These are phyloP conservation scores for Sparassis latifolia DNA, from an alignment of 1,284 basidiomycete genomes.

Conservation along the genomic window DNA sequence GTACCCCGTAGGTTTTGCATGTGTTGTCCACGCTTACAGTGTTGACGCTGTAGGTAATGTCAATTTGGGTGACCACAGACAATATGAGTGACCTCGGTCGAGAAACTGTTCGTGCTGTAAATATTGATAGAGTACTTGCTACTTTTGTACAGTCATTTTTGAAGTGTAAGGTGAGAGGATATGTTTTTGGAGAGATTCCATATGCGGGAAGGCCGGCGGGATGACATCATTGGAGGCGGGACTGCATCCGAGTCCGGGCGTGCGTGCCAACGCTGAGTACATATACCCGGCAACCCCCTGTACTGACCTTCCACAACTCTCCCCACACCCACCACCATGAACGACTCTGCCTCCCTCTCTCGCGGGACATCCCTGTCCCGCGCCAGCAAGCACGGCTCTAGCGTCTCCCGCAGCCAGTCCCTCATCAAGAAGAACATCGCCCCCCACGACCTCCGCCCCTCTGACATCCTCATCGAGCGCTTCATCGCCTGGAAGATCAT, in stretches of 20 bases:
- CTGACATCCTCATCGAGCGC: constrained; percentile 95
- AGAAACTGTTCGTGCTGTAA: too few species aligned
- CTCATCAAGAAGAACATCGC: constrained; percentile 90
- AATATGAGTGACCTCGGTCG: too few species aligned
- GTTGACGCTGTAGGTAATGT: too few species aligned
- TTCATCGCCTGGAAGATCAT: constrained; percentile 93
- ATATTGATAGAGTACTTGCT: too few species aligned
- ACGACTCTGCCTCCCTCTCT: constrained; percentile 48
- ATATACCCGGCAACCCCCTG: neutral
- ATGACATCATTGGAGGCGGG: neutral
- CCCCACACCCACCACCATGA: constrained; percentile 23
- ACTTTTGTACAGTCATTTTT: too few species aligned
- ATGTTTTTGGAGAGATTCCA: neutral
- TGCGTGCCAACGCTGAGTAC: neutral
- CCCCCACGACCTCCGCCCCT: constrained; percentile 86
- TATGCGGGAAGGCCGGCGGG: neutral
- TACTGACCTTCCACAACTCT: neutral
- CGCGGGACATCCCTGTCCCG: constrained; percentile 67
- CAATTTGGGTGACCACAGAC: too few species aligned
- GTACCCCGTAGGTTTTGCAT: too few species aligned
- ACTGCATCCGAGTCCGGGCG: too few species aligned
- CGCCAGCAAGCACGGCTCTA: constrained; percentile 55
- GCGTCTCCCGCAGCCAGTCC: constrained; percentile 70
- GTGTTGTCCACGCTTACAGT: too few species aligned
- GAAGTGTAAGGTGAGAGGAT: neutral